Evolutionary conservation across 2,329 filamentous ascomycete genomes (phyloP), one percentile per base, ranked within the genome.

Genomic region (Arachnomyces sp.): DNA sequence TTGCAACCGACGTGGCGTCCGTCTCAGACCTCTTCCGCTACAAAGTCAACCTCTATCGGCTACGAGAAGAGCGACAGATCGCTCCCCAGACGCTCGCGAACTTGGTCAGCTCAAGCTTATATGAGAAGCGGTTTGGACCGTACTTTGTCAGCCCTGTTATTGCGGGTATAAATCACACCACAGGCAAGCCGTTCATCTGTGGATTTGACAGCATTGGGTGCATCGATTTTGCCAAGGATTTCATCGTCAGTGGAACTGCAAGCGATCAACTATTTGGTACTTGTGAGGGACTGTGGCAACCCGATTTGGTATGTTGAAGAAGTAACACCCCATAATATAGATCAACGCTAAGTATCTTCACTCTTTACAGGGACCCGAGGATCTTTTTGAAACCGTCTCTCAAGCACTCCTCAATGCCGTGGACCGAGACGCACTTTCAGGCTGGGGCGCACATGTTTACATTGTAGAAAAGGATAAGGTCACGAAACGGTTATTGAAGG

Each of bases 401-500:
- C 92, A 98, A 71, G 82, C 90, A 38, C 76, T 98, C 45, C 76
- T 98, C 54, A 96, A 93, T 67, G 92, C 92, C 44, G 86, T 96
- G 43, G 92, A 98, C 68, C 79, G 92, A 70, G 92, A 98, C 68
- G 92, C 92, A 39, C 75, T 98, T 49, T 95, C 90, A 29, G 92
- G 92, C 50, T 96, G 92, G 92, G 92, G 92, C 62, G 92, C 92
- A 30, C 88, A 98, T 62, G 92, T 98, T 54, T 98, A 96, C 72
- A 94, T 98, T 61, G 94, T 98, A 66, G 92, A 96, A 75, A 98
- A 98, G 78, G 89, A 95, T 73, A 96, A 96, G 84, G 86, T 98
- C 49, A 96, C 92, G 59, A 95, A 96, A 83, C 78, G 92, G 65
- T 80, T 98, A 80, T 74, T 98, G 66, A 96, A 96, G 80, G 89